These are phyloP conservation scores for Chlamydomonas eustigma DNA, from an alignment of 139 green algal species.

Conservation along the genomic window DNA sequence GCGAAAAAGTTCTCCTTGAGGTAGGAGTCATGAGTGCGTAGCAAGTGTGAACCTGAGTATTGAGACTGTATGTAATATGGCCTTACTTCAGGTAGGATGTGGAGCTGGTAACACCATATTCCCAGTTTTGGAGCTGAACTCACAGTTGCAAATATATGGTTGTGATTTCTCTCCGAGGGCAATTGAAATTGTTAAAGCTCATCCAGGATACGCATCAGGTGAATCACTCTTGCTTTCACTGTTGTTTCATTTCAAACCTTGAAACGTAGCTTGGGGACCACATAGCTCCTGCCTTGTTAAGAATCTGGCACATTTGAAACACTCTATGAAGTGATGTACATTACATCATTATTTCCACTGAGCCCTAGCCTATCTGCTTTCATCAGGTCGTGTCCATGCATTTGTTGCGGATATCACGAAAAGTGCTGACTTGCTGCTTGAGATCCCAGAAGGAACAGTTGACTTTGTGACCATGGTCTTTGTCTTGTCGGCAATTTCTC, in stretches of 20 bases:
- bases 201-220: conserved; percentile 27
- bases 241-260: too few relatives aligned
- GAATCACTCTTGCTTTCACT: too few relatives aligned
- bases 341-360: not conserved
- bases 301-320: too few relatives aligned
- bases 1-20: conserved; percentile 40
- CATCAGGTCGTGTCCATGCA: conserved; percentile 41
- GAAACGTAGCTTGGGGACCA: too few relatives aligned
- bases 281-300: too few relatives aligned
- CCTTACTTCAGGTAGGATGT: conserved; percentile 86
- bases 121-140: conserved; percentile 76
- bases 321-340: too few relatives aligned
- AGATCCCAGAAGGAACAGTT: conserved; percentile 22
- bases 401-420: conserved; percentile 85
- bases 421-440: conserved; percentile 25
- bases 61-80: too few relatives aligned
- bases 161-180: conserved; percentile 86
- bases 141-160: conserved; percentile 57
- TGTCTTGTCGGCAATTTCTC: conserved; percentile 87
- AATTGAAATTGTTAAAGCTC: conserved; percentile 64
- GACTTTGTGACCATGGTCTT: conserved; percentile 77
- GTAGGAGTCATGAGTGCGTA: conserved; percentile 16
- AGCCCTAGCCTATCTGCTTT: not conserved
- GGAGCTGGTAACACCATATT: conserved; percentile 90
- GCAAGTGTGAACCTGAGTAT: too few relatives aligned